A percentile compares a stretch with the other conserved stretches of the same genome.
phyloP scores from a whole-genome alignment of 1,284 basidiomycete genomes.

The Papiliotrema nemorosa region DNA sequence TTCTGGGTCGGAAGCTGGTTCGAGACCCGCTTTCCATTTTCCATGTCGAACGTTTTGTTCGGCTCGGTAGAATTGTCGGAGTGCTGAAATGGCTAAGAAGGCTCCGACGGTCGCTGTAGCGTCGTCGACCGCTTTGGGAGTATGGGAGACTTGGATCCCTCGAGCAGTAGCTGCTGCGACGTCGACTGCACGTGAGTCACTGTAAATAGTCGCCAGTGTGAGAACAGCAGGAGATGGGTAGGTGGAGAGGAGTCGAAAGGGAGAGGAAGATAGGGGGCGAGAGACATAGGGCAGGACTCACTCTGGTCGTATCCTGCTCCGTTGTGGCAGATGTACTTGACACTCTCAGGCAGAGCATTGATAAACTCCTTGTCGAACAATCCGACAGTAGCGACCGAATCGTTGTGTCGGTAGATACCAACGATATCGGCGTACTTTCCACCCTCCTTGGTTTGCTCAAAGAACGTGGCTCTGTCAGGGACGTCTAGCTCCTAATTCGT shows the following conservation, averaged over 20 bases:
- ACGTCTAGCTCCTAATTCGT: slow-evolving; percentile 61
- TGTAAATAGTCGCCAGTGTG: too few relatives aligned
- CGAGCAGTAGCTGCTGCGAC: slow-evolving; percentile 66
- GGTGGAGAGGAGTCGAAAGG: background rate
- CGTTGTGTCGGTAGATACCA: slow-evolving; percentile 69
- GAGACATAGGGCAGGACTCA: slow-evolving; percentile 11
- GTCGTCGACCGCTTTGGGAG: slow-evolving; percentile 85
- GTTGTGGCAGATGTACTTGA: slow-evolving; percentile 86
- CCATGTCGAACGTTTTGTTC: slow-evolving; percentile 63
- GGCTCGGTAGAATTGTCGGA: slow-evolving; percentile 70
- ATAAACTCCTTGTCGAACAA: slow-evolving; percentile 76
- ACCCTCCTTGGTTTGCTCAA: slow-evolving; percentile 56
- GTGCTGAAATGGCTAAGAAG: slow-evolving; percentile 76
- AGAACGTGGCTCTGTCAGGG: slow-evolving; percentile 63
- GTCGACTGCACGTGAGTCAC: slow-evolving; percentile 54
- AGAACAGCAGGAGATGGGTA: too few relatives aligned
- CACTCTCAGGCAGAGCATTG: slow-evolving; percentile 59
- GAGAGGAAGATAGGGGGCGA: background rate
- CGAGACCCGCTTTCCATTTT: slow-evolving; percentile 59
- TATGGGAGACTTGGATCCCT: slow-evolving; percentile 83
- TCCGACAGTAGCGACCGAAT: slow-evolving; percentile 55
- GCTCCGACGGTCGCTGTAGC: slow-evolving; percentile 85
- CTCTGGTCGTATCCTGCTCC: slow-evolving; percentile 72
- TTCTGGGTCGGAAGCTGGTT: slow-evolving; percentile 67
- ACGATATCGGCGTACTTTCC: slow-evolving; percentile 71